phyloP scores from a whole-genome alignment of 371 early-diverging fungal species.

The Actinomucor elegans region DNA sequence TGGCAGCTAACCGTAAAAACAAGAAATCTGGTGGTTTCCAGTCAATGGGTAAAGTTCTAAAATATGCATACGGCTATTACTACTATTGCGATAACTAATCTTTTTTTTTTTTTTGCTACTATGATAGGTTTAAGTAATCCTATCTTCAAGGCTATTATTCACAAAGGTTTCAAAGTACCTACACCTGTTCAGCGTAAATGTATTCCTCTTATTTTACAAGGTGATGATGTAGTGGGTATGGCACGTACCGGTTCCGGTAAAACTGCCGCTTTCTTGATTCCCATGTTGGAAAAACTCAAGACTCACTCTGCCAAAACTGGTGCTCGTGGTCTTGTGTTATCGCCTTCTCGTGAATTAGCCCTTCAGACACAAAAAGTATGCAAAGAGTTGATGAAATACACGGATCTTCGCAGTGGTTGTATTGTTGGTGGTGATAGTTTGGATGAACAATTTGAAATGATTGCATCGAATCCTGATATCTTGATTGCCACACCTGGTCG shows the following conservation, averaged over 20 bases:
- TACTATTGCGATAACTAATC: too few species aligned
- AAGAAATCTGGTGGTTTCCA: conserved; percentile 96
- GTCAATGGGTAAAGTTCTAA: conserved; percentile 91
- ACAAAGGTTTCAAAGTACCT: conserved; percentile 95
- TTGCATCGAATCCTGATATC: conserved; percentile 95
- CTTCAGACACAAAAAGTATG: conserved; percentile 94
- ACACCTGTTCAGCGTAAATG: conserved; percentile 99
- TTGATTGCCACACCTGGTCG: conserved; percentile 98
- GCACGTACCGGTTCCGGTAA: conserved; percentile 99
- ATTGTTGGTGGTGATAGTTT: conserved; percentile 97
- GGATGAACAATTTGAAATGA: conserved; percentile 89
- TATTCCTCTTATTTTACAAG: conserved; percentile 90
- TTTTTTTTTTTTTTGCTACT: neutral
- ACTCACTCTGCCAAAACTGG: conserved; percentile 88
- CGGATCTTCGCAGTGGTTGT: conserved; percentile 85
- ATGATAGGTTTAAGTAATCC: conserved; percentile 71
- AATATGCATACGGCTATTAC: too few species aligned
- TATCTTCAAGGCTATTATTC: conserved; percentile 82
- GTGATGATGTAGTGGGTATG: conserved; percentile 96
- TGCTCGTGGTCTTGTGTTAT: conserved; percentile 83
- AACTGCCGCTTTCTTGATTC: conserved; percentile 97
- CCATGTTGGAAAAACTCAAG: conserved; percentile 89
- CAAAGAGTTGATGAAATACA: conserved; percentile 86
- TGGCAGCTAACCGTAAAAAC: conserved; percentile 81
- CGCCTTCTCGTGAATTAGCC: conserved; percentile 96